These are phyloP conservation scores for Singerocomus inundabilis DNA, from an alignment of 1,284 basidiomycete genomes.

Conservation along the genomic window DNA sequence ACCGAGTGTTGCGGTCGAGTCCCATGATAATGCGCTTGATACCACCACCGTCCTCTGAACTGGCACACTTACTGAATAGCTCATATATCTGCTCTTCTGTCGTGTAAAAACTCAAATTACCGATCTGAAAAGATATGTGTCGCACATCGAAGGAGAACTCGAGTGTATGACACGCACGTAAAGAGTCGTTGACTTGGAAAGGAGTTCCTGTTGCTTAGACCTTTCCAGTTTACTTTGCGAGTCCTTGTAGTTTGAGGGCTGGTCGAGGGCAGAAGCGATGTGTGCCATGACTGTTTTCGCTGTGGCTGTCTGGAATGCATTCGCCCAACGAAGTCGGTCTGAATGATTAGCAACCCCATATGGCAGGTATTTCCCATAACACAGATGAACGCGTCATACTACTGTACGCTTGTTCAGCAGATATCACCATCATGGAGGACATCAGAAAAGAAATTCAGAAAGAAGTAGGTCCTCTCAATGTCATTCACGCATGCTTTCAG, in stretches of 20 bases:
- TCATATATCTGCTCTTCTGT: conserved; percentile 99
- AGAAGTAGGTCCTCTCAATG: conserved; percentile 53
- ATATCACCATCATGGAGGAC: conserved; percentile 60
- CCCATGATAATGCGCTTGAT: conserved; percentile 99
- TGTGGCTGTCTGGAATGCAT: no score
- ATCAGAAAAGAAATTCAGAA: conserved; percentile 83
- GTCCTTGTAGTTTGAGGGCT: conserved; percentile 94
- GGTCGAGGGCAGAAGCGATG: conserved; percentile 81
- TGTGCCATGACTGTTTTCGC: conserved; percentile 67
- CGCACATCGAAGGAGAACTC: neutral
- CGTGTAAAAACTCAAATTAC: conserved; percentile 96
- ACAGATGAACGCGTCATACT: conserved; percentile 35
- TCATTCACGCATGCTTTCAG: neutral
- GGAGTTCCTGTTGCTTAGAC: conserved; percentile 65
- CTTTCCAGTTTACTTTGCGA: conserved; percentile 79
- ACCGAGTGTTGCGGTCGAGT: conserved; percentile 93
- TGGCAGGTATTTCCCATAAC: conserved; percentile 30
- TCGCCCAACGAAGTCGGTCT: neutral
- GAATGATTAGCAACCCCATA: conserved; percentile 8
- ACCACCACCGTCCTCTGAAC: conserved; percentile 87
- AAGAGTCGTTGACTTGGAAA: conserved; percentile 72
- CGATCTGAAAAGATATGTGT: conserved; percentile 58
- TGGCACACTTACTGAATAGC: conserved; percentile 90
- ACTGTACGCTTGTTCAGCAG: conserved; percentile 18
- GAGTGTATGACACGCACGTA: conserved; percentile 52